Base-by-base conservation (phyloP, 164 flowering plant species). In the Kalanchoe fedtschenkoi region DNA sequence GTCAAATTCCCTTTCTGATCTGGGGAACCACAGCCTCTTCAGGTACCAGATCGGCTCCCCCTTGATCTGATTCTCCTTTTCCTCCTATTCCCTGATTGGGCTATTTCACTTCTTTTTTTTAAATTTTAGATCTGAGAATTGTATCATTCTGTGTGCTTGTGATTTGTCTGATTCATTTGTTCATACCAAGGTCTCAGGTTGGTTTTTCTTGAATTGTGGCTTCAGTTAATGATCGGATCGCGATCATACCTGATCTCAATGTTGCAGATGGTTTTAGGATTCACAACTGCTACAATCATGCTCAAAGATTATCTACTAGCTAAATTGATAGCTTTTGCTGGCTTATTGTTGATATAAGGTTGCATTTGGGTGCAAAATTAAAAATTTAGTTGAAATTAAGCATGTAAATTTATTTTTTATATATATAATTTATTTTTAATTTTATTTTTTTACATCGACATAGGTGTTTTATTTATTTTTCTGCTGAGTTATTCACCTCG, bases 121-220 rank as follows among this genome's bases (percentile, higher is more conserved):
- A 29, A 17, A 51, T 51, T 32, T 24, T 51, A 32, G 3, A 3
- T 26, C 32, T 30, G 56, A 51, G 56, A 51, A 51, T 10, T 51
- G 32, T 51, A 51, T 51, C 17, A 8, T 17, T 30, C 10, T 3
- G 32, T 51, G 32, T 51, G 24, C 13, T 11, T 51, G 56, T 51
- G 21, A 4, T 9, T 17, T 21, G 26, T n/a, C n/a, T n/a, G n/a
- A n/a, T n/a, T n/a, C n/a, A n/a, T n/a, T n/a, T n/a, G n/a, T n/a
- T n/a, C n/a, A n/a, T n/a, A n/a, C n/a, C n/a, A 51, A 51, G 30
- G 56, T 51, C 32, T 51, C n/a, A n/a, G n/a, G 56, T 9, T 51
- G 24, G 24, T 51, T 51, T 51, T 26, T 24, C 13, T 17, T 26
- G 33, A 51, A 51, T 51, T 51, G 32, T 17, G 32, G 56, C 13